Base-by-base conservation (phyloP, 2,329 filamentous ascomycete species). In the Pestalotiopsis sp. region DNA sequence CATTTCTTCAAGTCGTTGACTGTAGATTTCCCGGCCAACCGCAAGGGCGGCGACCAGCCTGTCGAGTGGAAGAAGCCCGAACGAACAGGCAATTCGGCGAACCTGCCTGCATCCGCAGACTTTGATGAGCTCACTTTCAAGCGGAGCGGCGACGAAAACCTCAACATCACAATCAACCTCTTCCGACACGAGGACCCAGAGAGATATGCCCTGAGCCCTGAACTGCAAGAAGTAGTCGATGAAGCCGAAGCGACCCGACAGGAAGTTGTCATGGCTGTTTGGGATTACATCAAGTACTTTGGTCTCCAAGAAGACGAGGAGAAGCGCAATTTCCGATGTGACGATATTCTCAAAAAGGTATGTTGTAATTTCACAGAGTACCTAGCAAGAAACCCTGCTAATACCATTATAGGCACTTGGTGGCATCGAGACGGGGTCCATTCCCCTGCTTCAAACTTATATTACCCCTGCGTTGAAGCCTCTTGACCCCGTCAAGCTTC, bases 41-140 rank as follows among this genome's bases (percentile, higher is more conserved):
- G 82, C 81, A 88, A 84, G 80, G 84, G 83, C 14, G 80, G 82
- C 14, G 88, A 90, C 66, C 86, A 87, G 71, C 84, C 78, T 60
- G 86, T 98, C 49, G 93, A 95, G 77, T 99, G 96, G 96, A 93
- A 92, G 78, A 97, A 96, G 78, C 92, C 94, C 4, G 90, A 82
- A 76, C 85, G 73, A 82, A 85, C 78, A 70, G 83, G 77, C n/a
- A 83, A 84, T 72, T 79, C 86, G 1, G 81, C 89, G 52, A 87
- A 86, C 66, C 75, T 86, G n/a, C 86, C 91, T 6, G 85, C 90
- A 39, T 89, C 90, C 39, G 88, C 90, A 59, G 93, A 97, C 76
- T 97, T 98, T 76, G 96, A 98, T 81, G 92, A 93, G 77, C 84
- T 99, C 59, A 92, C 94, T 58, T 98, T 99, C 79, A 94, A 97